phyloP scores from a whole-genome alignment of 2,329 filamentous ascomycete species.

The Fusarium sp. region DNA sequence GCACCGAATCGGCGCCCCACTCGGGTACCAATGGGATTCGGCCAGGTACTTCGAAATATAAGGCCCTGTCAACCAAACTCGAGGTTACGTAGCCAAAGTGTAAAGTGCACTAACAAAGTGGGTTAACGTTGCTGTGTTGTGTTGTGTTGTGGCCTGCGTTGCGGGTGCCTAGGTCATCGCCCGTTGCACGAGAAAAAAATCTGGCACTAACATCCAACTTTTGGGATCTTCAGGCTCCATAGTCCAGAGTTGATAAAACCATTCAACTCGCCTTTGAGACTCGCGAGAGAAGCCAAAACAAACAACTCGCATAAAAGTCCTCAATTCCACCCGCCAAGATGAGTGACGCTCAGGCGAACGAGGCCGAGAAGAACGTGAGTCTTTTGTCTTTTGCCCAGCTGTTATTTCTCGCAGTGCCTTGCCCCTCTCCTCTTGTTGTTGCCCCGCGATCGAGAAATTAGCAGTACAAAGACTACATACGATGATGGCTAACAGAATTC shows the following conservation, averaged over 20 bases:
- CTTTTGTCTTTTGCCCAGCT: neutral
- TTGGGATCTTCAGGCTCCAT: conserved; percentile 41
- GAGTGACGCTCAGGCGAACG: conserved; percentile 86
- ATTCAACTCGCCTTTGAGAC: conserved; percentile 34
- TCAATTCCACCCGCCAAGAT: conserved; percentile 65
- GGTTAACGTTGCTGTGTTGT: conserved; percentile 5
- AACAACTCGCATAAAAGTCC: conserved; percentile 36
- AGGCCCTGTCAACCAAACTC: conserved; percentile 8
- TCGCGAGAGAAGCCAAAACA: conserved; percentile 40
- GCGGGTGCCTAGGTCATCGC: conserved; percentile 39
- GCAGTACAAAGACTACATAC: conserved; percentile 7
- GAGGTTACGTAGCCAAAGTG: conserved; percentile 19
- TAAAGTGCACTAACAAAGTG: conserved; percentile 24
- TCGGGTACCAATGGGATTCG: conserved; percentile 23
- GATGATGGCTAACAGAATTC: conserved; percentile 33
- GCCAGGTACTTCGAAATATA: conserved; percentile 8
- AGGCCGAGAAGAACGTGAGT: conserved; percentile 95
- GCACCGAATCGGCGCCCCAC: conserved; percentile 8
- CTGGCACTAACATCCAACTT: conserved; percentile 48
- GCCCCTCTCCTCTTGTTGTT: conserved; percentile 38
- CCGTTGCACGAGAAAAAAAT: conserved; percentile 46
- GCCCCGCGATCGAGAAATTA: conserved; percentile 46
- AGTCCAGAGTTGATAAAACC: conserved; percentile 33
- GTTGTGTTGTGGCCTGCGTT: neutral
- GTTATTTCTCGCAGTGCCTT: conserved; percentile 26